phyloP scores from a whole-genome alignment of 805 yeast species.

The Candida verbasci region DNA sequence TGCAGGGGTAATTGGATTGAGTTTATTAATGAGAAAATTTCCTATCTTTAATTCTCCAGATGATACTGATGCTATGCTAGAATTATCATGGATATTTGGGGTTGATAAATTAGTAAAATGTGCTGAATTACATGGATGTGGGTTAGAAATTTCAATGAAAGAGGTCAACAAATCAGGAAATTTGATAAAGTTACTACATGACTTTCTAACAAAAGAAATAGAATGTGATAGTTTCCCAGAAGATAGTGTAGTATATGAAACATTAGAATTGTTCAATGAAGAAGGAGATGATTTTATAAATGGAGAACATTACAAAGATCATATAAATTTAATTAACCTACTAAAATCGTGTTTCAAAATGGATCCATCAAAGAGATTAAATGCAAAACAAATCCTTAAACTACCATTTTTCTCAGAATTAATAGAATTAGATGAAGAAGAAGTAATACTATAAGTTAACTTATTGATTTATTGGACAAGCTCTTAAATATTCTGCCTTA shows the following conservation, averaged over 20 bases:
- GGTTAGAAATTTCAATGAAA: conserved; percentile 52
- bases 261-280: conserved; percentile 46
- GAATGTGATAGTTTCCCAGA: conserved; percentile 60
- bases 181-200: conserved; percentile 24
- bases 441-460: conserved; percentile 8
- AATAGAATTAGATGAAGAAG: conserved; percentile 27
- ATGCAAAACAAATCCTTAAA: conserved; percentile 53
- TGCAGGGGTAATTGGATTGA: conserved; percentile 81
- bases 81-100: conserved; percentile 80
- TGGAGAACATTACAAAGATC: conserved; percentile 30
- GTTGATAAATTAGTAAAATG: conserved; percentile 63
- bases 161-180: conserved; percentile 22
- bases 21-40: conserved; percentile 73
- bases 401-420: conserved; percentile 57
- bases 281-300: conserved; percentile 29
- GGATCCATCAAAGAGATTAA: conserved; percentile 53
- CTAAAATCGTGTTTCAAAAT: conserved; percentile 53
- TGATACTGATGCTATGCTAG: conserved; percentile 87
- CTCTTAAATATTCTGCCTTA: conserved; percentile 76
- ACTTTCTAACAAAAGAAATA: conserved; percentile 36
- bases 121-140: conserved; percentile 84
- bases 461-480: conserved; percentile 68
- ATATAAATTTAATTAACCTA: conserved; percentile 48
- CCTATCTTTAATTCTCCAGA: conserved; percentile 94
- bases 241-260: conserved; percentile 69